Base-by-base conservation (phyloP, 306 rosid species). In the Fragaria iinumae region DNA sequence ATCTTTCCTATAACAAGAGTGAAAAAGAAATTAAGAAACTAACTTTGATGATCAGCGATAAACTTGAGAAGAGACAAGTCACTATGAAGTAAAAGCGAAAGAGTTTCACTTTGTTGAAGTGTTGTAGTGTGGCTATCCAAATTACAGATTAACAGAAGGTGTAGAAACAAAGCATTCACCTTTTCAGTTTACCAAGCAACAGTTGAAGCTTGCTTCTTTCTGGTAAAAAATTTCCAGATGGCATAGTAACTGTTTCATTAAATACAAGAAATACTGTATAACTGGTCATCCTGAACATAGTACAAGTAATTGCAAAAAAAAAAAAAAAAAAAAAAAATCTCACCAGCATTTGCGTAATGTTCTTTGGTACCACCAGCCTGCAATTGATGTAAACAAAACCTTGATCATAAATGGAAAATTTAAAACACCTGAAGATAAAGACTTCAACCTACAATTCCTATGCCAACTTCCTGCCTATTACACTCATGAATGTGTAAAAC, bases 1-100 rank as follows among this genome's bases (percentile, higher is more conserved):
- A 49, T 81, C 84, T 45, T 44, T 64, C 77, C 84, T 81, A 47
- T 17, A 63, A 17, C 12, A 14, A 48, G 34, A 70, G 60, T 32
- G 45, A 63, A 63, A 49, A 17, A 76, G 12, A 52, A 1, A 71
- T 39, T 69, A 48, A 25, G 65, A 48, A 50, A 76, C 63, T 49
- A 69, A 55, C 13, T 59, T 63, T 17, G 45, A 57, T 63, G 56
- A 45, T 13, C 20, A 38, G 59, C 38, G 38, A 47, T 23, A 14
- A 47, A 73, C 23, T 21, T 52, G 25, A 25, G 25, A 25, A 25
- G 25, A 75, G 16, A 8, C 16, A n/a, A 73, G 34, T 29, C 50
- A 13, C 38, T 55, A 13, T 32, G 5, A 36, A 73, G 29, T 6
- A 55, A 70, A 38, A n/a, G 18, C 0, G n/a, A 32, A 29, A 23